Evolutionary conservation across 176 grass and related monocot species (phyloP), one percentile per base, ranked within the genome.

Genomic region (Avena eriantha): DNA sequence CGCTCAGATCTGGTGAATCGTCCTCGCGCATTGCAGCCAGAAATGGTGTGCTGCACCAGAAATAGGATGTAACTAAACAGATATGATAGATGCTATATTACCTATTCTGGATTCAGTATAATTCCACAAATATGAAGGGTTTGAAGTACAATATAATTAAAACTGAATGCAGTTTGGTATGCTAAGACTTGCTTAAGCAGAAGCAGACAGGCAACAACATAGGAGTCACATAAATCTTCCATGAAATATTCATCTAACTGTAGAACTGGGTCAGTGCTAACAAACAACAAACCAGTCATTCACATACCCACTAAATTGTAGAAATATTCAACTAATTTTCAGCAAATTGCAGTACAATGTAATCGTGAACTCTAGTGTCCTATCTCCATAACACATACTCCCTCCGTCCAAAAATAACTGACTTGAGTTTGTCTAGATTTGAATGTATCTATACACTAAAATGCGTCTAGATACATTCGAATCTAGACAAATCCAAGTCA

Each of bases 11-110:
- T 11, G 67, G 86, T 77, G 97, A 96, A 83, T 92, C 90, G 69
- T 99, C 97, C 89, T 93, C 73, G 6, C 93, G 92, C 81, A 99
- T 96, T 60, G 80, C 88, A 31, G 90, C 90, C 87, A 99, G 90
- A 75, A 90, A 79, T 17, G 97, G 90, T 66, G 94, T 96, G 76
- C 97, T 99, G 68, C 47, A 87, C 33, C 33, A 55, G 8, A 85
- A 56, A 67, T n/a, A 45, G 57, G 13, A 26, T 67, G 13, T 78
- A 21, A 48, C 23, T 19, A 54, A 71, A 34, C 21, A 81, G 41
- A 79, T 47, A 18, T 76, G 48, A 86, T 65, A 61, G 56, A 33
- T 21, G n/a, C 8, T 61, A 47, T 29, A 29, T 41, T 61, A 48
- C n/a, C 6, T 73, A 49, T 90, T 36, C 31, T 10, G 2, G 15